Evolutionary conservation across 257 asterid species (phyloP).

Genomic region (Nicotiana knightiana): DNA sequence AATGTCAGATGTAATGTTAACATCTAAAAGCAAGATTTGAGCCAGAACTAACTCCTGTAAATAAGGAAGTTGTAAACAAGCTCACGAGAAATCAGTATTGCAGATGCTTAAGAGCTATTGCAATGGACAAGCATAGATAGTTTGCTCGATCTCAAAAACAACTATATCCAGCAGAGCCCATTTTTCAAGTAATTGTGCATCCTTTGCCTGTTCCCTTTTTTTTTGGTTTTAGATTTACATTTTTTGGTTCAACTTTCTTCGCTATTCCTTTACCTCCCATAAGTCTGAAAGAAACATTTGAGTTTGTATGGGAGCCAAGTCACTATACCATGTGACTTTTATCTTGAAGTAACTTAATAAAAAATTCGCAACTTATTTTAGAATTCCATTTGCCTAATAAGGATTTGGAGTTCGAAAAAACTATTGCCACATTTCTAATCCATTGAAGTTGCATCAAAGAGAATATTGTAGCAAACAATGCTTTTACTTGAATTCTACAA

Average conservation of each 20-base stretch:
- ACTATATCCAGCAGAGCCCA: neutral
- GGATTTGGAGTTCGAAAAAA: neutral
- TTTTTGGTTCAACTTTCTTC: neutral
- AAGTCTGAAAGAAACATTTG: neutral
- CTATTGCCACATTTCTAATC: neutral
- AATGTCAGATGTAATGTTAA: constrained; percentile 1
- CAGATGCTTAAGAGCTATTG: neutral
- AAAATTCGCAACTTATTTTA: neutral
- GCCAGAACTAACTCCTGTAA: neutral
- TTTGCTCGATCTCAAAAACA: neutral
- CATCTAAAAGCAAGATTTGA: neutral
- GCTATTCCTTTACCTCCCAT: neutral
- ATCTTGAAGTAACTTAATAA: neutral
- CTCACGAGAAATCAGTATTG: neutral
- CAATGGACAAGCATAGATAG: neutral
- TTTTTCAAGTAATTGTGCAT: neutral
- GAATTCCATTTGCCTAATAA: neutral
- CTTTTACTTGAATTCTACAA: neutral
- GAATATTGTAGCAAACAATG: neutral
- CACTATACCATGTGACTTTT: neutral
- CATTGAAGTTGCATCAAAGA: neutral
- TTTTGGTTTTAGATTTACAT: neutral
- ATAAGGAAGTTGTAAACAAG: neutral
- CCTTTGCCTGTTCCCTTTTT: neutral
- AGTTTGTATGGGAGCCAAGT: neutral